Evolutionary conservation across 2,329 filamentous ascomycete species (phyloP).

Genomic region (Scytalidium sp.): DNA sequence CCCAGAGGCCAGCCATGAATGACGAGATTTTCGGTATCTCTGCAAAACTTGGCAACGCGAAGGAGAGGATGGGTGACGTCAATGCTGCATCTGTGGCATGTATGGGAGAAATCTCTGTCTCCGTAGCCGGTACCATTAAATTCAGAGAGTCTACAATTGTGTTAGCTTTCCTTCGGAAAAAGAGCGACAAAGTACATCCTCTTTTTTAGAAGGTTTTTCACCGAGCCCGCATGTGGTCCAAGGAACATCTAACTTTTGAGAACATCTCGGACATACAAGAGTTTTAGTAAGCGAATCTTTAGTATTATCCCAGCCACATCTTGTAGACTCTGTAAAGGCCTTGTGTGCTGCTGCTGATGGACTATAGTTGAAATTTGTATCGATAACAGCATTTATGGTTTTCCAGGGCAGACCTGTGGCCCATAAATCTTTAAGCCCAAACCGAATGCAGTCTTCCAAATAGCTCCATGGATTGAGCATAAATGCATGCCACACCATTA

Average conservation of each 20-base stretch:
- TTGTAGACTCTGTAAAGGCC: constrained; percentile 46
- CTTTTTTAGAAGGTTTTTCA: constrained; percentile 31
- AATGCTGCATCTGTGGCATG: constrained; percentile 50
- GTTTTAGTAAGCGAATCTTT: constrained; percentile 46
- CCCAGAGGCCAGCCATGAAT: constrained; percentile 54
- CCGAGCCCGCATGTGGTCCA: constrained; percentile 56
- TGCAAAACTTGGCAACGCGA: constrained; percentile 56
- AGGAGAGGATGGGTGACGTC: constrained; percentile 55
- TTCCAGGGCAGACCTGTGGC: constrained; percentile 64
- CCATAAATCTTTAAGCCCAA: constrained; percentile 55
- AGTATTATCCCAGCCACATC: constrained; percentile 56
- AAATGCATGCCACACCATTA: constrained; percentile 79
- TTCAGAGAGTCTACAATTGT: constrained; percentile 12
- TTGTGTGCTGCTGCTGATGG: constrained; percentile 40
- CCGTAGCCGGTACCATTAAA: constrained; percentile 55
- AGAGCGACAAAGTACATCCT: constrained; percentile 23
- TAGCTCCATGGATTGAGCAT: constrained; percentile 75
- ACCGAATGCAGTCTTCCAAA: constrained; percentile 68
- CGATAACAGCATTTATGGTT: constrained; percentile 54
- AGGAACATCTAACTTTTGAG: constrained; percentile 37
- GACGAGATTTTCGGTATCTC: constrained; percentile 50
- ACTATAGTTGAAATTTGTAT: constrained; percentile 55
- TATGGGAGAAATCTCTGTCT: constrained; percentile 49
- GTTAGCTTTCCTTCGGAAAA: constrained; percentile 10
- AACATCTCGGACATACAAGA: constrained; percentile 56